A percentile compares a stretch with the other conserved stretches of the same genome.
Evolutionary conservation across 2,329 filamentous ascomycete genomes (phyloP).

Genomic region (Hymenoscyphus albidus): DNA sequence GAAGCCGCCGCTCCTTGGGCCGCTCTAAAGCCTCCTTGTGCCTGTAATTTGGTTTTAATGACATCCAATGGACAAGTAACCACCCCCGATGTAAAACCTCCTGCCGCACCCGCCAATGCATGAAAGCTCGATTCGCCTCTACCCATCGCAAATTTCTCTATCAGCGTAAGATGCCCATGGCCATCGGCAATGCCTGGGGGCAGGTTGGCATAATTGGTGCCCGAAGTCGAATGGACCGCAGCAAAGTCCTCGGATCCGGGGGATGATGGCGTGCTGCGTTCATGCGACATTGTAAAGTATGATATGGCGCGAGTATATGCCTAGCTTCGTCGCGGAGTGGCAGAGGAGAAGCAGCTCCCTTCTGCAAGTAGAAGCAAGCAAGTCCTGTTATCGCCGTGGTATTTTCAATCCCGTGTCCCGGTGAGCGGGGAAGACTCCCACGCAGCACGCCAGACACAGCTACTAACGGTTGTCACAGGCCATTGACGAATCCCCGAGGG

Average conservation of each 20-base stretch:
- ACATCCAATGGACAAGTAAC: slow-evolving; percentile 97
- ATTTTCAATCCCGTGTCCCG: slow-evolving; percentile 40
- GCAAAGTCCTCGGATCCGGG: slow-evolving; percentile 30
- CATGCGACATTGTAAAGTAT: slow-evolving; percentile 43
- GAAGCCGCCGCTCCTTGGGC: slow-evolving; percentile 12
- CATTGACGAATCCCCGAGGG: slow-evolving; percentile 45
- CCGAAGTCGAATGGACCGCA: slow-evolving; percentile 22
- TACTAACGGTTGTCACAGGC: slow-evolving; percentile 53
- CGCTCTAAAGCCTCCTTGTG: slow-evolving; percentile 76
- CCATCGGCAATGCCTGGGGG: slow-evolving; percentile 18
- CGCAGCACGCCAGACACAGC: slow-evolving; percentile 52
- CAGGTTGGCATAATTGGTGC: slow-evolving; percentile 15
- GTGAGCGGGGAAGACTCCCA: slow-evolving; percentile 57
- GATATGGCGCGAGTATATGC: slow-evolving; percentile 36
- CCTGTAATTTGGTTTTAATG: slow-evolving; percentile 97
- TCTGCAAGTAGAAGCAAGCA: slow-evolving; percentile 19
- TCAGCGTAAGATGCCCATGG: slow-evolving; percentile 37
- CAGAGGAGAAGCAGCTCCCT: slow-evolving; percentile 35
- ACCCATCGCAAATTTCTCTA: slow-evolving; percentile 53
- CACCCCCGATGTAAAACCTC: slow-evolving; percentile 87
- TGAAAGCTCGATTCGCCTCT: slow-evolving; percentile 67
- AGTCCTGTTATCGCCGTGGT: slow-evolving; percentile 22
- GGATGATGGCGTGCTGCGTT: slow-evolving; percentile 38
- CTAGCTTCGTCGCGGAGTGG: slow-evolving; percentile 39
- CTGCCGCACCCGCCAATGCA: slow-evolving; percentile 80